Evolutionary conservation across 169 alveolate genomes (phyloP).

Genomic region (Plasmodium malariae): DNA sequence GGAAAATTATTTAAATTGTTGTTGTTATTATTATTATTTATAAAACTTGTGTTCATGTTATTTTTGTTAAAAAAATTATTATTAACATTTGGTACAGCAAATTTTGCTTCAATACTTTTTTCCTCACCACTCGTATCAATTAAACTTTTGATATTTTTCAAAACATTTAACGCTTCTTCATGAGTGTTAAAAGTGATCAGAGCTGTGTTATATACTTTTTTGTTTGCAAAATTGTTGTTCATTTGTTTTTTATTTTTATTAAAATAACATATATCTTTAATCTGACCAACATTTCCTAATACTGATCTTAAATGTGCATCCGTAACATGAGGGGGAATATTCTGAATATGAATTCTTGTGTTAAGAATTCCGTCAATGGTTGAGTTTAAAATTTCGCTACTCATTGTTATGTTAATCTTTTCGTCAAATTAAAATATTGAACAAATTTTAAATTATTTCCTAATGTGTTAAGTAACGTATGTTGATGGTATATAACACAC

Average conservation of each 20-base stretch:
- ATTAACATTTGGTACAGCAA: constrained; percentile 72
- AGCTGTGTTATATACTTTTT: constrained; percentile 54
- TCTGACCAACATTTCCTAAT: constrained; percentile 58
- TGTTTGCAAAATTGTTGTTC: constrained; percentile 47
- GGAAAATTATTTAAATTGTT: constrained; percentile 25
- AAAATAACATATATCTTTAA: constrained; percentile 65
- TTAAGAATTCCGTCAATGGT: constrained; percentile 66
- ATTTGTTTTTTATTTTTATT: constrained; percentile 63
- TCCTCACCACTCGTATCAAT: constrained; percentile 54
- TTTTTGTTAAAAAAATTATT: constrained; percentile 12
- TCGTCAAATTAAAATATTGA: too few species aligned
- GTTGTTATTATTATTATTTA: constrained; percentile 1
- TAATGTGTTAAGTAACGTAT: too few species aligned
- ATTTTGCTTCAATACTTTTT: constrained; percentile 58
- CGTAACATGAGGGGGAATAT: constrained; percentile 65
- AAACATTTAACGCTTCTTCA: constrained; percentile 71
- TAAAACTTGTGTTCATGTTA: not conserved
- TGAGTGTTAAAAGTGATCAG: constrained; percentile 57
- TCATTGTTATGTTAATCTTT: constrained; percentile 19
- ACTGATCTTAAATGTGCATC: constrained; percentile 54
- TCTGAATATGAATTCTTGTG: constrained; percentile 43
- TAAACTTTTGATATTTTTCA: constrained; percentile 45
- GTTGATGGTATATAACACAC: too few species aligned
- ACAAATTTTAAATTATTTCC: not conserved
- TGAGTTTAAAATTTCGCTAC: constrained; percentile 46